phyloP scores from a whole-genome alignment of 306 rosid species.

The Calophaca sinica region DNA sequence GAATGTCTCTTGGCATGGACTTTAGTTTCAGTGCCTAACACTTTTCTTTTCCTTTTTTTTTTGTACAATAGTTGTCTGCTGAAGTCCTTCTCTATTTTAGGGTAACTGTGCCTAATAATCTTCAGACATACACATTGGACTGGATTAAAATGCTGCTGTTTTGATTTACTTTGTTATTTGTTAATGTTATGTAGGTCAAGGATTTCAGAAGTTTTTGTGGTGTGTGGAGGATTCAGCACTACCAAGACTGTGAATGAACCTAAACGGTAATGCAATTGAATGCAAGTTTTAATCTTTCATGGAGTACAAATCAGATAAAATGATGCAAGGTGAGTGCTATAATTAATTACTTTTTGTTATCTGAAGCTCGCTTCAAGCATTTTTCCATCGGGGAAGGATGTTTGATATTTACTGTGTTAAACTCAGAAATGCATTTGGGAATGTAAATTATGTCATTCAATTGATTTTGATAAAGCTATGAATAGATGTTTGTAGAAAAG shows the following conservation, averaged over 20 bases:
- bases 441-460: constrained; percentile 20
- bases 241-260: not conserved
- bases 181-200: constrained; percentile 33
- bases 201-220: constrained; percentile 37
- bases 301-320: constrained; percentile 54
- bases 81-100: constrained; percentile 12
- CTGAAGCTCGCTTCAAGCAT: constrained; percentile 24
- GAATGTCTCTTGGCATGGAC: not conserved
- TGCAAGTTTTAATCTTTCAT: constrained; percentile 47
- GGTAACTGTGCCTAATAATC: constrained; percentile 22
- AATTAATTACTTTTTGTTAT: not conserved
- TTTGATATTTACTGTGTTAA: constrained; percentile 13
- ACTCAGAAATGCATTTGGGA: not conserved
- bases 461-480: constrained; percentile 18
- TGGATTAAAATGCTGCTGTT: constrained; percentile 12
- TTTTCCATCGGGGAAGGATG: constrained; percentile 1
- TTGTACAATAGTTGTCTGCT: not conserved
- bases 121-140: not conserved
- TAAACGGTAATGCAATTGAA: not conserved
- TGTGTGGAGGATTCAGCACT: constrained; percentile 21
- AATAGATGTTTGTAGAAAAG: constrained; percentile 9
- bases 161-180: constrained; percentile 1
- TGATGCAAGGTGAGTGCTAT: constrained; percentile 53
- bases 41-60: not conserved
- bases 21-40: not conserved